A percentile compares a stretch with the other conserved stretches of the same genome.
phyloP scores from a whole-genome alignment of 495 filamentous ascomycete genomes.

The Cercophora newfieldiana region DNA sequence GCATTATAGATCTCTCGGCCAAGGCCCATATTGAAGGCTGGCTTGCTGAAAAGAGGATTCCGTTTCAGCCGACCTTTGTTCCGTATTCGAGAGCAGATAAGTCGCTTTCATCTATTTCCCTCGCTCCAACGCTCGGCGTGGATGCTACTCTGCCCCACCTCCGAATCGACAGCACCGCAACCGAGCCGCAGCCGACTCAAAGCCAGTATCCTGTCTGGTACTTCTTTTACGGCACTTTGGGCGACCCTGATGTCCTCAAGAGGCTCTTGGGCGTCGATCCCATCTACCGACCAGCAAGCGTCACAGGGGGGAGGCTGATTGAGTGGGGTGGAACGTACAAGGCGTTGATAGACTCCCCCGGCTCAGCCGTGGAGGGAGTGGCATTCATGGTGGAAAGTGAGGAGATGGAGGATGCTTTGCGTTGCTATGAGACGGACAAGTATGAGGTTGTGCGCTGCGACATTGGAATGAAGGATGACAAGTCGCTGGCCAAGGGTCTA shows the following conservation, averaged over 20 bases:
- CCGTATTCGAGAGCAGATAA: slow-evolving; percentile 38
- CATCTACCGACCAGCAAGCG: slow-evolving; percentile 21
- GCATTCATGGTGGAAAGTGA: slow-evolving; percentile 36
- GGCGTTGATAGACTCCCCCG: slow-evolving; percentile 39
- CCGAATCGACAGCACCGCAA: slow-evolving; percentile 15
- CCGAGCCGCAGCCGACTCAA: slow-evolving; percentile 23
- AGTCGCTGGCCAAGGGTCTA: slow-evolving; percentile 1
- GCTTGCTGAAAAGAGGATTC: background rate
- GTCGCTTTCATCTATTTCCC: slow-evolving; percentile 32
- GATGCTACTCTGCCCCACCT: slow-evolving; percentile 44
- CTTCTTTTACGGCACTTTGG: slow-evolving; percentile 45
- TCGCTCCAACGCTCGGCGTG: slow-evolving; percentile 43
- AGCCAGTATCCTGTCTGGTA: slow-evolving; percentile 47
- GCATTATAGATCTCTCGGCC: slow-evolving; percentile 8
- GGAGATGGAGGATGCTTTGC: slow-evolving; percentile 41
- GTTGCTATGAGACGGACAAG: slow-evolving; percentile 40
- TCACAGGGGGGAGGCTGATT: slow-evolving; percentile 33
- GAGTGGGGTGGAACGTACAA: slow-evolving; percentile 44
- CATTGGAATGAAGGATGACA: slow-evolving; percentile 26
- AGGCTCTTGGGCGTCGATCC: slow-evolving; percentile 21
- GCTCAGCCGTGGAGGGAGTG: slow-evolving; percentile 29
- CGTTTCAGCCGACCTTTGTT: slow-evolving; percentile 34
- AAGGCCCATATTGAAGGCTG: background rate
- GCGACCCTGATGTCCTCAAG: slow-evolving; percentile 28
- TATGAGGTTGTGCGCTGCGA: slow-evolving; percentile 48